Percentiles rank a stretch among this genome's conserved stretches.
Conservation (phyloP, 371 early-diverging fungal genomes). For the Apophysomyces ossiformis region DNA sequence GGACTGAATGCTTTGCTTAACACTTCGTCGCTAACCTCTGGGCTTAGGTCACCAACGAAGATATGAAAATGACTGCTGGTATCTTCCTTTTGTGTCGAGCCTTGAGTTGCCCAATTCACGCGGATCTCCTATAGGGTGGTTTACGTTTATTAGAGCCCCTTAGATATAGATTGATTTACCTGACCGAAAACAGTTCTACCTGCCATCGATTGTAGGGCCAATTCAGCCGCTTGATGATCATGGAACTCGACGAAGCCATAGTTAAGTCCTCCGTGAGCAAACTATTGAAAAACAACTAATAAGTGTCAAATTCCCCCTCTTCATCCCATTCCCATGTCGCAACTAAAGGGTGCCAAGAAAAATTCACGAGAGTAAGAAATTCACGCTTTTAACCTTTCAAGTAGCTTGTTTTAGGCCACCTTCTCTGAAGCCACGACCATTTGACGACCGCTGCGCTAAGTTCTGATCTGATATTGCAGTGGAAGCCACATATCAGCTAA, state of each 20-base stretch:
- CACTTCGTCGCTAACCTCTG: constrained; percentile 81
- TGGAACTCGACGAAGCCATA: constrained; percentile 91
- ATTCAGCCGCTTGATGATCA: constrained; percentile 75
- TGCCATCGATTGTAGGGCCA: constrained; percentile 76
- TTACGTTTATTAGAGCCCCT: not conserved
- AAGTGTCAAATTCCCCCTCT: not conserved
- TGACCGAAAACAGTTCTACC: constrained; percentile 71
- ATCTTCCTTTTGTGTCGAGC: constrained; percentile 59
- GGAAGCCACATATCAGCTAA: constrained; percentile 9
- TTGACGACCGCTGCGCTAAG: constrained; percentile 7
- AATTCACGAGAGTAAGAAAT: constrained; percentile 9
- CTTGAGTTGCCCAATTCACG: constrained; percentile 56
- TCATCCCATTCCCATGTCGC: not conserved
- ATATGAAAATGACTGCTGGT: constrained; percentile 74
- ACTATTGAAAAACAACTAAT: not conserved
- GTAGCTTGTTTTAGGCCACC: constrained; percentile 5
- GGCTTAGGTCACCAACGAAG: constrained; percentile 86
- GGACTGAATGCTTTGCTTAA: constrained; percentile 69
- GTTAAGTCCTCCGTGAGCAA: constrained; percentile 57
- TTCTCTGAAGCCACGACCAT: constrained; percentile 4
- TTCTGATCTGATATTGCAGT: constrained; percentile 9
- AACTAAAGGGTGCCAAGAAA: not conserved
- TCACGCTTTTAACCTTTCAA: constrained; percentile 11
- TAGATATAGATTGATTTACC: constrained; percentile 29
- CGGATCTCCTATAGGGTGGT: constrained; percentile 44